Percentiles rank a stretch among this genome's conserved stretches.
Conservation (phyloP, 2,329 filamentous ascomycete genomes). For the Phaeosphaeria sp. region DNA sequence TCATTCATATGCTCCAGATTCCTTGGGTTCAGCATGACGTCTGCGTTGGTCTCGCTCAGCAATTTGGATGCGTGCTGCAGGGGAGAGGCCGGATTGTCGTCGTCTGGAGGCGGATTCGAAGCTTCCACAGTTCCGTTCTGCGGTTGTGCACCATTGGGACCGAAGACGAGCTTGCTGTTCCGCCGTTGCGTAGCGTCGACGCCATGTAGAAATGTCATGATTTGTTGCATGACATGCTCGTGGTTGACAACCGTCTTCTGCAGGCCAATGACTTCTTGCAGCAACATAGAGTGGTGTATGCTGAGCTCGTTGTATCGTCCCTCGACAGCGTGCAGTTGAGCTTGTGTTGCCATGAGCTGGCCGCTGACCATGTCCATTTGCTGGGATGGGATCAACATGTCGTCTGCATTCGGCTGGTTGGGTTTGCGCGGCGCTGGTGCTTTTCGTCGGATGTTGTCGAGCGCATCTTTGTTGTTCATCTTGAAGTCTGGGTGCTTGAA, state of each 20-base stretch:
- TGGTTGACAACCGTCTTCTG: slow-evolving; percentile 76
- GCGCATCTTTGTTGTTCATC: slow-evolving; percentile 91
- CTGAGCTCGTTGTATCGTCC: slow-evolving; percentile 82
- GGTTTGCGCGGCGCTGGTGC: slow-evolving; percentile 87
- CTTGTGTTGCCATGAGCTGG: slow-evolving; percentile 86
- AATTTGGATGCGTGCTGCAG: slow-evolving; percentile 72
- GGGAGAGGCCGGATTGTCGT: slow-evolving; percentile 71
- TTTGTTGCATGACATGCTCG: slow-evolving; percentile 73
- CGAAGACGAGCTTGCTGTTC: slow-evolving; percentile 60
- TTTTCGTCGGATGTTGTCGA: slow-evolving; percentile 96
- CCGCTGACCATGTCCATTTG: slow-evolving; percentile 90
- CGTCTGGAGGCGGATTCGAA: slow-evolving; percentile 56
- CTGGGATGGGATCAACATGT: slow-evolving; percentile 79
- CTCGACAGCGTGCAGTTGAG: slow-evolving; percentile 87
- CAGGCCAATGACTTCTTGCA: slow-evolving; percentile 68
- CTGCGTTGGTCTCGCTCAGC: slow-evolving; percentile 68
- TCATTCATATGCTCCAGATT: slow-evolving; percentile 71
- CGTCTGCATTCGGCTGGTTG: slow-evolving; percentile 59
- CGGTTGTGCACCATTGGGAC: slow-evolving; percentile 43
- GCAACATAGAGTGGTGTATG: slow-evolving; percentile 68
- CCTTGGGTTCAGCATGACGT: slow-evolving; percentile 68
- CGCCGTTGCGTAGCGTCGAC: slow-evolving; percentile 69
- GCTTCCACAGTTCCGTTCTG: slow-evolving; percentile 52
- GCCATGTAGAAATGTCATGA: slow-evolving; percentile 71
- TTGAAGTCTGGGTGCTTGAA: slow-evolving; percentile 98